A percentile compares a stretch with the other conserved stretches of the same genome.
phyloP scores from a whole-genome alignment of 2,329 filamentous ascomycete genomes.

The Corynespora cassiicola region DNA sequence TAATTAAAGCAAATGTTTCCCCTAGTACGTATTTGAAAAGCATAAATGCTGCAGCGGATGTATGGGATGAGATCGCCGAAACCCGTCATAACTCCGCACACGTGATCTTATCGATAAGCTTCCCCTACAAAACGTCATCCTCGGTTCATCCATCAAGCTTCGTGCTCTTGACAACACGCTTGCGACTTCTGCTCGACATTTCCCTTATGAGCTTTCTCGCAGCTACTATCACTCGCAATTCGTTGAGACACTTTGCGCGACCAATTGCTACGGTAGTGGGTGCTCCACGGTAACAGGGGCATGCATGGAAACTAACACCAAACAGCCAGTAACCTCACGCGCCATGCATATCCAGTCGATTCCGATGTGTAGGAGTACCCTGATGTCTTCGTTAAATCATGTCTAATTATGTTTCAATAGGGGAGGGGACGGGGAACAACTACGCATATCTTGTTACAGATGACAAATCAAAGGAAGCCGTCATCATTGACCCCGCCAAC shows the following conservation, averaged over 20 bases:
- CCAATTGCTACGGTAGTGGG: constrained; percentile 24
- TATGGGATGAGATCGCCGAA: too few species aligned
- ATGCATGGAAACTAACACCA: constrained; percentile 22
- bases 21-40: too few species aligned
- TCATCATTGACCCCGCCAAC: constrained; percentile 80
- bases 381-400: constrained; percentile 7
- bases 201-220: constrained; percentile 44
- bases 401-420: constrained; percentile 50
- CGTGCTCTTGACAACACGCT: constrained; percentile 57
- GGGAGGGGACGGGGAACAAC: constrained; percentile 80
- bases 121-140: constrained; percentile 28
- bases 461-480: constrained; percentile 57
- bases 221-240: constrained; percentile 30
- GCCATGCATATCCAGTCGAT: constrained; percentile 87
- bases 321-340: constrained; percentile 47
- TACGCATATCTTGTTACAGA: constrained; percentile 73
- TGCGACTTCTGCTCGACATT: constrained; percentile 42
- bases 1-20: too few species aligned
- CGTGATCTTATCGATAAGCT: constrained; percentile 18
- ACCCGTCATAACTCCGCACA: constrained; percentile 8
- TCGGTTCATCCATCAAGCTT: constrained; percentile 42
- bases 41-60: too few species aligned
- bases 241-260: constrained; percentile 23
- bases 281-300: background rate
- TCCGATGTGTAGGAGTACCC: constrained; percentile 74